Conservation (phyloP, 768 basidiomycete genomes). For the Scleroderma citrinum region DNA sequence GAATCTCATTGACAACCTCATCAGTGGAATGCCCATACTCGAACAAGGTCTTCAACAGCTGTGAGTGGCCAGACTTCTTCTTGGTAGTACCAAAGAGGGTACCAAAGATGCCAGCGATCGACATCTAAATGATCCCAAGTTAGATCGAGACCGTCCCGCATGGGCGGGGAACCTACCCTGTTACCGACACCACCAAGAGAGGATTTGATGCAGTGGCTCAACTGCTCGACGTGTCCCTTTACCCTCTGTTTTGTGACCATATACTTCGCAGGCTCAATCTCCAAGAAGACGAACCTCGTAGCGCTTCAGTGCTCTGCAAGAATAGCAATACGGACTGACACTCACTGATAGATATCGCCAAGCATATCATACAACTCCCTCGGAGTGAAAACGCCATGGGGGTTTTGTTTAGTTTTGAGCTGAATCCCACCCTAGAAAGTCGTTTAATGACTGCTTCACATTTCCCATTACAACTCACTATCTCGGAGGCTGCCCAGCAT, state of each 20-base stretch:
- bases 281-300: constrained; percentile 68
- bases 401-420: constrained; percentile 52
- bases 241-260: constrained; percentile 51
- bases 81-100: constrained; percentile 41
- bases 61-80: constrained; percentile 37
- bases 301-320: neutral
- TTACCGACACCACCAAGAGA: constrained; percentile 38
- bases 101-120: constrained; percentile 37
- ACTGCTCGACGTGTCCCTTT: constrained; percentile 44
- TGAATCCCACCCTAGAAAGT: constrained; percentile 57
- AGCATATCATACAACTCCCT: constrained; percentile 57
- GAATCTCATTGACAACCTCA: constrained; percentile 58
- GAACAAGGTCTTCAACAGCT: constrained; percentile 51
- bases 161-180: constrained; percentile 31
- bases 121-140: constrained; percentile 17
- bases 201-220: constrained; percentile 52
- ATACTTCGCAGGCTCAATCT: constrained; percentile 53
- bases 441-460: neutral
- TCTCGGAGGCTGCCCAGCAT: constrained; percentile 61
- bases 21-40: constrained; percentile 53
- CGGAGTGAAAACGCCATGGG: constrained; percentile 57
- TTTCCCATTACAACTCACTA: constrained; percentile 41
- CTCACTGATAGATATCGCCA: constrained; percentile 64
- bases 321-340: neutral
- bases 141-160: neutral